Conservation (phyloP, 2,329 filamentous ascomycete species). For the Aspergillus ochraceoroseus region DNA sequence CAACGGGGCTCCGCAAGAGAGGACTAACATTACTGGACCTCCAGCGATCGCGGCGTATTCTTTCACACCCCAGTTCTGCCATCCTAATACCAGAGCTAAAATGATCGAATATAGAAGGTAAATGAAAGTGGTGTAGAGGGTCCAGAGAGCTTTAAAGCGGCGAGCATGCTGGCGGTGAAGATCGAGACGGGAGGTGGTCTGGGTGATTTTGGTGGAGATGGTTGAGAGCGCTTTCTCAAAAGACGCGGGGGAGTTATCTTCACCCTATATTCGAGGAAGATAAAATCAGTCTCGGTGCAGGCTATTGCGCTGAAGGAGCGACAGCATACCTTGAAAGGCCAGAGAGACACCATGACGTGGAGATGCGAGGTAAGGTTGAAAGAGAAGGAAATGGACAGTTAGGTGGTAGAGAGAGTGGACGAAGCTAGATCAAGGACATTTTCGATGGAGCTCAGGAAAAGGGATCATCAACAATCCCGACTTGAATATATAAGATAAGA, state of each 20-base stretch:
- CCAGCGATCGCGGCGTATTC: slow-evolving; percentile 77
- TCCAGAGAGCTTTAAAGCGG: slow-evolving; percentile 78
- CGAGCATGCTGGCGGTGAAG: slow-evolving; percentile 65
- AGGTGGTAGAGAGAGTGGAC: slow-evolving; percentile 1
- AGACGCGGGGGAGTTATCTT: slow-evolving; percentile 75
- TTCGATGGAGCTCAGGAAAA: background rate
- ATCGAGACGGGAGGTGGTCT: slow-evolving; percentile 69
- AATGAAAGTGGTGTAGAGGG: slow-evolving; percentile 81
- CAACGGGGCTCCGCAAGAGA: background rate
- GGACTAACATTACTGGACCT: slow-evolving; percentile 67
- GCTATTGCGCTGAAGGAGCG: background rate
- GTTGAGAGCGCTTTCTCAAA: slow-evolving; percentile 88
- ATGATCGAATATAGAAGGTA: slow-evolving; percentile 85
- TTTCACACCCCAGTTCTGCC: slow-evolving; percentile 65
- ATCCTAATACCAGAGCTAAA: slow-evolving; percentile 76
- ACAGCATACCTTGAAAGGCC: slow-evolving; percentile 70
- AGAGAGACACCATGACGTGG: slow-evolving; percentile 68
- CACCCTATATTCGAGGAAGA: slow-evolving; percentile 54
- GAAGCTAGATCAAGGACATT: slow-evolving; percentile 7
- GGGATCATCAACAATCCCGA: no score
- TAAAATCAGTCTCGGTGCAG: background rate
- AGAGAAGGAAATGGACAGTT: background rate
- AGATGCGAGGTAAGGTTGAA: background rate
- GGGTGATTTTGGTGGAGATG: slow-evolving; percentile 75
- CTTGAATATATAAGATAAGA: background rate